phyloP scores from a whole-genome alignment of 2,329 filamentous ascomycete genomes.

The Penicillium frequentans region DNA sequence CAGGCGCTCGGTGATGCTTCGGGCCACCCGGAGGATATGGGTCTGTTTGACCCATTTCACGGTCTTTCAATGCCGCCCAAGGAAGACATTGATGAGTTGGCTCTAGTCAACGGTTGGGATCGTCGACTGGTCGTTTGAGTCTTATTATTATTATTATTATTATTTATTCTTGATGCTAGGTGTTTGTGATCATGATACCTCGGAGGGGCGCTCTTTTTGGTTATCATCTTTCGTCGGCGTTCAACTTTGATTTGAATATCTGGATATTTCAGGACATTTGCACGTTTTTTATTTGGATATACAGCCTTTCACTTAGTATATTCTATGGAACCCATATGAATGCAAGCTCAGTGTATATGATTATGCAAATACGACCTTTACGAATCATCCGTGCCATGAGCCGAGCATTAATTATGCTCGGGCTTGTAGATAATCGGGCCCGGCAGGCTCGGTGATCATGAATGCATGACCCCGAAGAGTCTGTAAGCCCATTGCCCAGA shows the following conservation, averaged over 20 bases:
- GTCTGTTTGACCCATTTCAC: slow-evolving; percentile 35
- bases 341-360: background rate
- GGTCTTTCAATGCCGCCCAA: slow-evolving; percentile 38
- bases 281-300: slow-evolving; percentile 1
- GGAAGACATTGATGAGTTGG: slow-evolving; percentile 35
- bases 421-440: too few relatives aligned
- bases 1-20: slow-evolving; percentile 22
- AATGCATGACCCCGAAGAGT: background rate
- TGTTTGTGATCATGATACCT: slow-evolving; percentile 14
- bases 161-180: background rate
- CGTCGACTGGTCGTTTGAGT: slow-evolving; percentile 34
- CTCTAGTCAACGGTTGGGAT: slow-evolving; percentile 33
- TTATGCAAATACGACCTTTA: background rate
- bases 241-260: background rate
- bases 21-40: slow-evolving; percentile 30
- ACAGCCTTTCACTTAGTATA: background rate
- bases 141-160: background rate
- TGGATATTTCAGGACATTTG: background rate
- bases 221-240: background rate
- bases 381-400: background rate
- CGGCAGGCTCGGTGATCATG: background rate
- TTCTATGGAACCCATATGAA: background rate
- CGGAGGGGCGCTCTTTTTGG: slow-evolving; percentile 6
- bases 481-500: background rate
- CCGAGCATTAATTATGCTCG: background rate